These are phyloP conservation scores for Monilinia aucupariae DNA, from an alignment of 2,329 filamentous ascomycete species.

Conservation along the genomic window DNA sequence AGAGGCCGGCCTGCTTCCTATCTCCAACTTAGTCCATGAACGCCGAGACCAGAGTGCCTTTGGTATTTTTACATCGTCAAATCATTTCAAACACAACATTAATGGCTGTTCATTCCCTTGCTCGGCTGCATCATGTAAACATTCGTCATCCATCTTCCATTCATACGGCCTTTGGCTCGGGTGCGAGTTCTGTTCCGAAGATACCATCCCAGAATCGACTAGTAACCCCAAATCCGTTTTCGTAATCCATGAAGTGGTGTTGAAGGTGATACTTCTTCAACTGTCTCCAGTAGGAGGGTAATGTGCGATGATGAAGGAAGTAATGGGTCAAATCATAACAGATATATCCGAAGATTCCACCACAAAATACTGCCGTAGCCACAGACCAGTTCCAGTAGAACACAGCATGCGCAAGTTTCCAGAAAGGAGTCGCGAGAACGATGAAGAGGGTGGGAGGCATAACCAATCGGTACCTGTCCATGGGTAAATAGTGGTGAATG, in stretches of 20 bases:
- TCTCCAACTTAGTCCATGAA: conserved; percentile 4
- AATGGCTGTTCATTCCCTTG: background rate
- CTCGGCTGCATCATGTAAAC: conserved; percentile 5
- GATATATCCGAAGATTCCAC: conserved; percentile 91
- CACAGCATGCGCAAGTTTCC: conserved; percentile 77
- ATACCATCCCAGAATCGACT: conserved; percentile 92
- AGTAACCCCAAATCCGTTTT: conserved; percentile 95
- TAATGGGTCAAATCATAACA: conserved; percentile 98
- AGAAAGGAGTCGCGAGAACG: conserved; percentile 80
- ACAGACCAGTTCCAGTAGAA: conserved; percentile 83
- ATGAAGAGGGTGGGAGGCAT: conserved; percentile 92
- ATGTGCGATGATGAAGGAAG: conserved; percentile 92
- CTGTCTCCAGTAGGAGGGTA: conserved; percentile 82
- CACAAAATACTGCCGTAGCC: conserved; percentile 73
- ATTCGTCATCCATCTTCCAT: background rate
- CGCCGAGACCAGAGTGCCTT: conserved; percentile 4
- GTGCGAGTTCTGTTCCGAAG: conserved; percentile 77
- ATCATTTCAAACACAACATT: conserved; percentile 20
- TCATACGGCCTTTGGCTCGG: conserved; percentile 28
- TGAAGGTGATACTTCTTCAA: conserved; percentile 97
- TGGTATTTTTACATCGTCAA: conserved; percentile 25
- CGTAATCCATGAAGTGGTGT: conserved; percentile 96
- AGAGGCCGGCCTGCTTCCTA: conserved; percentile 14
- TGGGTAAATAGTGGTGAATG: conserved; percentile 97
- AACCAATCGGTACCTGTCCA: conserved; percentile 94